Evolutionary conservation across 192 early-diverging fungal species (phyloP).

Genomic region (Radiomyces spectabilis): DNA sequence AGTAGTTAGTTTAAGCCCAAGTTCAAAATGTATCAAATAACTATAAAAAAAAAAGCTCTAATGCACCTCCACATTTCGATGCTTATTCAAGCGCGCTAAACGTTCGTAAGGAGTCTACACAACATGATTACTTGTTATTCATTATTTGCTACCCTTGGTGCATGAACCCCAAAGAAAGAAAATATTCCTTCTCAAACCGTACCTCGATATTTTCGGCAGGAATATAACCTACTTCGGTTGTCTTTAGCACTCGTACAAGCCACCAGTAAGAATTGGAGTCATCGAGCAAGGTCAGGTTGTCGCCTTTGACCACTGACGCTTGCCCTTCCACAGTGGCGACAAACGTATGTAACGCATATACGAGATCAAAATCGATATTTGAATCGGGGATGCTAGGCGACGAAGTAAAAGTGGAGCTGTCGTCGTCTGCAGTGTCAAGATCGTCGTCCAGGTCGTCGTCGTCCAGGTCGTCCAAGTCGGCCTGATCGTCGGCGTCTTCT

Average conservation of each 20-base stretch:
- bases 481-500: slow-evolving; percentile 14
- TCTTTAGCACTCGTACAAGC: slow-evolving; percentile 55
- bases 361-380: slow-evolving; percentile 61
- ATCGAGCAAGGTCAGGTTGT: slow-evolving; percentile 64
- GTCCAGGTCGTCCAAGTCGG: slow-evolving; percentile 20
- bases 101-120: slow-evolving; percentile 68
- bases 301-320: slow-evolving; percentile 64
- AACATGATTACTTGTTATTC: too few species aligned
- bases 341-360: slow-evolving; percentile 78
- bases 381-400: slow-evolving; percentile 35
- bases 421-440: slow-evolving; percentile 23
- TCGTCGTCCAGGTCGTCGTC: slow-evolving; percentile 26
- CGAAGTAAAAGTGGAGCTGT: slow-evolving; percentile 27
- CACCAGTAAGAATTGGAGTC: slow-evolving; percentile 78
- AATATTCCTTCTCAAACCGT: neutral
- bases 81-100: slow-evolving; percentile 69
- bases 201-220: slow-evolving; percentile 81
- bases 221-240: slow-evolving; percentile 69
- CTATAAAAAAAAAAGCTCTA: too few species aligned
- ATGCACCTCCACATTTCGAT: slow-evolving; percentile 55
- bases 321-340: slow-evolving; percentile 73
- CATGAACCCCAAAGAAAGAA: neutral
- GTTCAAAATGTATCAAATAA: too few species aligned
- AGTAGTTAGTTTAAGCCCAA: too few species aligned
- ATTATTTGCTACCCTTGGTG: too few species aligned